Base-by-base conservation (phyloP, 2,329 filamentous ascomycete genomes). In the Cordyceps javanica region DNA sequence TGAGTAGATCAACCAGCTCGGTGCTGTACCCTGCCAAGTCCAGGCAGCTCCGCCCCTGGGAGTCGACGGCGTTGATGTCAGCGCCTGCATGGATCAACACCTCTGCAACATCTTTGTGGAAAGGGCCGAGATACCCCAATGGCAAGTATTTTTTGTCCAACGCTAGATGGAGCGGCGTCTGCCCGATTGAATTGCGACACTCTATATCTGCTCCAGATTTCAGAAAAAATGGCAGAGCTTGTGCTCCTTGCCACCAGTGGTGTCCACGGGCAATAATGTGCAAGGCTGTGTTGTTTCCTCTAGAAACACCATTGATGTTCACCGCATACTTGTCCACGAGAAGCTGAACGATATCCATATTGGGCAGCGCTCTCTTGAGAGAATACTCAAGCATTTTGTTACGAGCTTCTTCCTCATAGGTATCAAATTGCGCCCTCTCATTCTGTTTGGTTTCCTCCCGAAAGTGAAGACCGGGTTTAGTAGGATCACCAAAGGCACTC, bases 161-260 rank as follows among this genome's bases (percentile, higher is more conserved):
- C 13, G 60, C 60, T 6, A 52, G 3, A 1, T 61, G 58, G 10
- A 63, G 58, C 2, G 62, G 61, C 3, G 52, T 61, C 38, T 60
- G 42, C 0, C 61, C 60, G 1, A 32, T 16, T 5, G 6, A 13
- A 39, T 58, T 52, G 10, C 28, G 44, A 13, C 19, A 16, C n/a
- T 61, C 44, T 5, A 63, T 13, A 13, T 54, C 44, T 16, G 49
- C 61, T 0, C 57, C 57, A 1, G 30, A 14, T 14, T 25, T 14
- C 34, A 62, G 30, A 3, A 61, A 49, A 50, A 55, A 63, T 4
- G 58, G 58, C 1, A 63, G 51, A 2, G 61, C 62, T 6, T 61
- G 61, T 3, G 34, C 53, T 4, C 50, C 51, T 4, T 61, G 59
- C 61, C 62, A 61, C 62, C 62, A 63, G 7, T 51, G 30, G 10